These are phyloP conservation scores for Candida oleophila DNA, from an alignment of 805 yeast genomes.

Conservation along the genomic window DNA sequence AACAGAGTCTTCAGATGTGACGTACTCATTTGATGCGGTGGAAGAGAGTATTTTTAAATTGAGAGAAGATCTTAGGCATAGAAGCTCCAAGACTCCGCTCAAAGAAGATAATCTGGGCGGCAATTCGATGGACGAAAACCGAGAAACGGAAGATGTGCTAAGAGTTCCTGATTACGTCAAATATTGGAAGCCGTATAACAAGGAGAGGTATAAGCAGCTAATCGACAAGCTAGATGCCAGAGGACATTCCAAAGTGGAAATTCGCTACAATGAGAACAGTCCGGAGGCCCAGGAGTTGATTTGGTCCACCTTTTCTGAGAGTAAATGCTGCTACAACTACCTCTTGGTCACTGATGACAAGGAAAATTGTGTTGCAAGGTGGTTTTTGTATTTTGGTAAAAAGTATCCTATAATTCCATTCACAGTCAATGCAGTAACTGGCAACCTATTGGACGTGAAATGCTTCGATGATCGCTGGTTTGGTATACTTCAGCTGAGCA, in stretches of 20 bases:
- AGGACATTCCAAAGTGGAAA: not conserved
- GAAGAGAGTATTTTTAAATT: not conserved
- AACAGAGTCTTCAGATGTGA: not conserved
- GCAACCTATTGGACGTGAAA: not conserved
- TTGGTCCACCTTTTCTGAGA: constrained; percentile 1
- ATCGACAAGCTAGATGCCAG: not conserved
- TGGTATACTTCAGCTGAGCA: not conserved
- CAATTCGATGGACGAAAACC: not conserved
- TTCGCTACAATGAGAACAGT: not conserved
- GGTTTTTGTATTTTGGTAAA: constrained; percentile 4
- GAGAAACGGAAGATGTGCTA: not conserved
- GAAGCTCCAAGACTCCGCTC: not conserved
- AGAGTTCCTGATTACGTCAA: constrained; percentile 1
- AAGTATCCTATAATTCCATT: constrained; percentile 2
- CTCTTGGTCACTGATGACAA: constrained; percentile 2
- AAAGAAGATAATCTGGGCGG: not conserved
- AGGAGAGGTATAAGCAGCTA: not conserved
- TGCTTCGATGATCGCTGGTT: constrained; percentile 5
- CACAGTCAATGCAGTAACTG: constrained; percentile 2
- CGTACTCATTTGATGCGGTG: not conserved
- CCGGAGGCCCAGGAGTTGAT: constrained; percentile 4
- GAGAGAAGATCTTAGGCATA: not conserved
- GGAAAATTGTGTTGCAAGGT: constrained; percentile 1
- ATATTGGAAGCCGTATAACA: constrained; percentile 2
- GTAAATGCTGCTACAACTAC: constrained; percentile 1